Conservation (phyloP, 192 early-diverging fungal species). For the Entomortierella beljakovae region DNA sequence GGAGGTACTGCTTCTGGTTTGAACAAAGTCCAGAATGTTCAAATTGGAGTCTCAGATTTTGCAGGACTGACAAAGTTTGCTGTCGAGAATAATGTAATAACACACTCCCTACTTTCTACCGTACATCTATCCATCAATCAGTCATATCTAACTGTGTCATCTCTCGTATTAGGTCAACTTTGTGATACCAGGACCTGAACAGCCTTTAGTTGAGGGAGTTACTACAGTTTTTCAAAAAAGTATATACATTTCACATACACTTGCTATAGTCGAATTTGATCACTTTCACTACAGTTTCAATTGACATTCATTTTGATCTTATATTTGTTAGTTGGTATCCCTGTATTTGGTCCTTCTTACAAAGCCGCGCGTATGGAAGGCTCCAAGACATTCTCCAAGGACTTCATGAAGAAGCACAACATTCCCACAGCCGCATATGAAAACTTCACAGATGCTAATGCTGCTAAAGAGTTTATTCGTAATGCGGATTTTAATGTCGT, state of each 20-base stretch:
- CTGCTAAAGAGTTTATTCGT: slow-evolving; percentile 24
- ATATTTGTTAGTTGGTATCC: slow-evolving; percentile 75
- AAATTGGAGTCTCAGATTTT: slow-evolving; percentile 79
- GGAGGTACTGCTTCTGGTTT: slow-evolving; percentile 86
- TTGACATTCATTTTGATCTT: not conserved
- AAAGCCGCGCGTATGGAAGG: slow-evolving; percentile 95
- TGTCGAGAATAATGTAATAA: slow-evolving; percentile 75
- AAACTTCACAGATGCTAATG: slow-evolving; percentile 46
- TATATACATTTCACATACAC: slow-evolving; percentile 35
- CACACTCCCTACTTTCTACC: not conserved
- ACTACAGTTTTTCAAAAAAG: slow-evolving; percentile 83
- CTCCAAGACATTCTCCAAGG: slow-evolving; percentile 98
- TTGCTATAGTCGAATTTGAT: not conserved
- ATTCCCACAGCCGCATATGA: slow-evolving; percentile 96
- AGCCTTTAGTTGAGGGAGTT: slow-evolving; percentile 96
- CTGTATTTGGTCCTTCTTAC: slow-evolving; percentile 92
- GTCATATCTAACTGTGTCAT: not conserved
- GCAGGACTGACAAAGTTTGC: slow-evolving; percentile 83
- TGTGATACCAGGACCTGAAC: slow-evolving; percentile 96
- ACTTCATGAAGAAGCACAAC: slow-evolving; percentile 96
- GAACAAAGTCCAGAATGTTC: slow-evolving; percentile 85
- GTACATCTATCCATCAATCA: no score
- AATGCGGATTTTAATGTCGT: slow-evolving; percentile 44
- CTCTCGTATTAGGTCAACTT: slow-evolving; percentile 68
- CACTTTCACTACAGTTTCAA: not conserved